Base-by-base conservation (phyloP, 2,329 filamentous ascomycete genomes). In the Fusarium decemcellulare region DNA sequence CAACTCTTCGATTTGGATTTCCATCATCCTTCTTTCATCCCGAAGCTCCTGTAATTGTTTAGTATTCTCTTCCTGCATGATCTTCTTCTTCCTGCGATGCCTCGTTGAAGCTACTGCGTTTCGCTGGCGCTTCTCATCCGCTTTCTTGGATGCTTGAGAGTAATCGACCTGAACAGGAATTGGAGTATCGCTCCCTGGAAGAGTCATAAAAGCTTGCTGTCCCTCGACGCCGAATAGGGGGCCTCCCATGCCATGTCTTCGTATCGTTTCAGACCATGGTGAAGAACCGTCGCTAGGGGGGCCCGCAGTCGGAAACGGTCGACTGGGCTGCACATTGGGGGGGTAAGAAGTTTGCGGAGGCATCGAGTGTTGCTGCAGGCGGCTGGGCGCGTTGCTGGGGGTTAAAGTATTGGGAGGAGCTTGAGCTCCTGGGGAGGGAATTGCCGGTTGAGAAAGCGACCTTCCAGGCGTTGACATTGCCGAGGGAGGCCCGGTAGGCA, bases 31-130 rank as follows among this genome's bases (percentile, higher is more conserved):
- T 57, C 91, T 85, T 68, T 91, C 87, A 55, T 87, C 85, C 75
- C 93, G 91, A 57, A 95, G 83, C 70, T 90, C 88, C 53, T 92
- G 85, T 67, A 95, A 90, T 52, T 88, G 91, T 58, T 87, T 85
- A 15, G 88, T 88, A 61, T 91, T 91, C 77, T 94, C 91, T 72
- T 88, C 88, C 77, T 95, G 93, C 77, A 92, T 91, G 75, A 94
- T 93, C 81, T 97, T 97, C 76, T 94, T 90, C 63, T 94, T 88
- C 75, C 91, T 89, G 59, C 94, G 88, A 70, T 97, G 96, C 63
- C 94, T 87, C 50, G 93, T 93, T 60, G 93, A 97, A 7, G 94
- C 94, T 50, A 92, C 92, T 42, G 94, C 94, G 75, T 97, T 97
- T 54, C 93, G 88, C 78, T 92, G 91, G 59, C 94, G 87, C 81